Percentiles rank a stretch among this genome's conserved stretches.
phyloP scores from a whole-genome alignment of 805 yeast species.

The Cyberlindnera bimundalis region DNA sequence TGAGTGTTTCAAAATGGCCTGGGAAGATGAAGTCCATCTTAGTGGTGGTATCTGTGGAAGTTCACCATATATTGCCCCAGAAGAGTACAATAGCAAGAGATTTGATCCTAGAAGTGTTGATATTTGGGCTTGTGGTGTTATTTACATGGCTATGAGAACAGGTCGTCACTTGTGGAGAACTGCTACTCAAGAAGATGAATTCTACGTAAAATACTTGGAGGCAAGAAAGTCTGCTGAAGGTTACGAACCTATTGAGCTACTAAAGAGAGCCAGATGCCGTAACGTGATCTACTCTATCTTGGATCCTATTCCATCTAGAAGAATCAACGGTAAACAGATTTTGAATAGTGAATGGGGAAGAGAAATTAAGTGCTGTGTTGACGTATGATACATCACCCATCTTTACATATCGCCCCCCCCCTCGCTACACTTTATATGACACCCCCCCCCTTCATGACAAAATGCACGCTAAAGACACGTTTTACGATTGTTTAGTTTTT shows the following conservation, averaged over 20 bases:
- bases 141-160: slow-evolving; percentile 90
- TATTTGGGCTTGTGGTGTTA: slow-evolving; percentile 92
- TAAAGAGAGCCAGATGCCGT: slow-evolving; percentile 84
- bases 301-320: slow-evolving; percentile 85
- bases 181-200: slow-evolving; percentile 79
- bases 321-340: slow-evolving; percentile 85
- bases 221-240: slow-evolving; percentile 83
- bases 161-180: slow-evolving; percentile 91
- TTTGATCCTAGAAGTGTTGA: slow-evolving; percentile 84
- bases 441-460: not conserved
- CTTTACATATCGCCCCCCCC: not conserved
- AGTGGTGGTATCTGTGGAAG: slow-evolving; percentile 82
- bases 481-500: not conserved
- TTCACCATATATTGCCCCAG: slow-evolving; percentile 89
- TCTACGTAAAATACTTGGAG: slow-evolving; percentile 66
- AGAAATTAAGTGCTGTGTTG: slow-evolving; percentile 49
- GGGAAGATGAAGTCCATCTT: slow-evolving; percentile 69
- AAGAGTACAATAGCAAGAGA: slow-evolving; percentile 59
- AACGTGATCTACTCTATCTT: slow-evolving; percentile 90
- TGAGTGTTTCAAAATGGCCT: slow-evolving; percentile 80
- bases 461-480: not conserved
- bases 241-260: slow-evolving; percentile 83
- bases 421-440: not conserved
- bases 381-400: not conserved
- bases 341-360: slow-evolving; percentile 95